phyloP scores from a whole-genome alignment of 805 yeast species.

The Candida coleopterorum region DNA sequence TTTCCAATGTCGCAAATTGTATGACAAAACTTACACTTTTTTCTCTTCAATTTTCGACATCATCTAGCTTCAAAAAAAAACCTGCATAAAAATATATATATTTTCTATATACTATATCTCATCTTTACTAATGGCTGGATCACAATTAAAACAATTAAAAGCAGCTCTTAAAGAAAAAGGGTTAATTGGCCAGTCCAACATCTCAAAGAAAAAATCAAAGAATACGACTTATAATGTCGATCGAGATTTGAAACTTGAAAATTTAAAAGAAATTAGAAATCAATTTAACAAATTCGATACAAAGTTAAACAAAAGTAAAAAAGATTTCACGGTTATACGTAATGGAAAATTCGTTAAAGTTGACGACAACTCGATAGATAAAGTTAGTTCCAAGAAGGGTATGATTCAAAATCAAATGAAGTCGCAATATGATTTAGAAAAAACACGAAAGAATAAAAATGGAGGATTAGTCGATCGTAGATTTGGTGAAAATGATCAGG shows the following conservation, averaged over 20 bases:
- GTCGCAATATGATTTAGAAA: conserved; percentile 63
- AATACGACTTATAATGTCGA: conserved; percentile 50
- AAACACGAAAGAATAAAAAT: conserved; percentile 58
- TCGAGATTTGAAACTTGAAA: conserved; percentile 60
- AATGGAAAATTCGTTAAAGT: conserved; percentile 41
- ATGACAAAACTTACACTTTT: too few relatives aligned
- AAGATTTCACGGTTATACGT: conserved; percentile 41
- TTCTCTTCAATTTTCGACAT: too few relatives aligned
- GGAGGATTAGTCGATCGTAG: conserved; percentile 83
- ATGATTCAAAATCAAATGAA: conserved; percentile 38
- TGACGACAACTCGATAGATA: conserved; percentile 35
- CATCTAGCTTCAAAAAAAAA: too few relatives aligned
- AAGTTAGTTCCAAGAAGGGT: conserved; percentile 21
- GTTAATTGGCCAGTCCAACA: conserved; percentile 78
- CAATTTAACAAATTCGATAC: conserved; percentile 90
- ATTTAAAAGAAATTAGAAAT: conserved; percentile 58
- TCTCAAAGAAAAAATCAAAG: conserved; percentile 46
- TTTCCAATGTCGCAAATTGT: too few relatives aligned
- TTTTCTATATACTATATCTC: not conserved
- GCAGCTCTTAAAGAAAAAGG: conserved; percentile 75
- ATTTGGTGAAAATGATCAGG: conserved; percentile 79
- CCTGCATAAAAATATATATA: not conserved
- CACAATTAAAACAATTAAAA: conserved; percentile 80
- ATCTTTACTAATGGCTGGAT: conserved; percentile 62
- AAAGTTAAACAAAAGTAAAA: conserved; percentile 63